Base-by-base conservation (phyloP, 495 filamentous ascomycete species). In the Aspergillus biplanus region DNA sequence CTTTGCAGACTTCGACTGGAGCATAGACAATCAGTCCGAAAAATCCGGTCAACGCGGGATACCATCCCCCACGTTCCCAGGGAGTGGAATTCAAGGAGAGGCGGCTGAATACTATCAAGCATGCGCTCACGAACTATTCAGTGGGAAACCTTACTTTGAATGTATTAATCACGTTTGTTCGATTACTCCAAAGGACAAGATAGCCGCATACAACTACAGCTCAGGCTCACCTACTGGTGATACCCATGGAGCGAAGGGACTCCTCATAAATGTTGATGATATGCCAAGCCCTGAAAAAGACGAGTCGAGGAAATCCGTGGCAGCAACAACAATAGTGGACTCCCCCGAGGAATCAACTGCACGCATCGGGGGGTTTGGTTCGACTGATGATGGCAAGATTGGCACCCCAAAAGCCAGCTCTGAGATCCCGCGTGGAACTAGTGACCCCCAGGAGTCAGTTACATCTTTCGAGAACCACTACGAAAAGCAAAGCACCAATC, bases 41-140 rank as follows among this genome's bases (percentile, higher is more conserved):
- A 46, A 61, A 39, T 31, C 52, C 16, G 34, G 39, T 2, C 62
- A 64, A 0, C 50, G 49, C 32, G 58, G 39, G 27, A 44, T 46
- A 16, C 37, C 37, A n/a, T 74, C 73, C 4, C 69, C 70, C 21
- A 73, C 73, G 63, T 75, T 74, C 49, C 62, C 71, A 15, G 69
- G 71, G 54, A 62, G 64, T 32, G 8, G 65, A 53, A 71, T 78
- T 3, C 68, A 78, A 15, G 82, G 82, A 15, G 65, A 73, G 44
- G 80, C 80, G 4, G 80, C 82, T 5, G 82, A 85, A 65, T 85
- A 85, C 56, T 85, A 79, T 35, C 79, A 84, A 59, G 82, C 81
- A 6, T 82, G 80, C 66, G 75, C 80, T 0, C 80, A 84, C 64
- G 82, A 85, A 44, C 62, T 81, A 33, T 79, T 82, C 54, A 82